phyloP scores from a whole-genome alignment of 352 stramenopile genomes.

The Phytopythium boreale region DNA sequence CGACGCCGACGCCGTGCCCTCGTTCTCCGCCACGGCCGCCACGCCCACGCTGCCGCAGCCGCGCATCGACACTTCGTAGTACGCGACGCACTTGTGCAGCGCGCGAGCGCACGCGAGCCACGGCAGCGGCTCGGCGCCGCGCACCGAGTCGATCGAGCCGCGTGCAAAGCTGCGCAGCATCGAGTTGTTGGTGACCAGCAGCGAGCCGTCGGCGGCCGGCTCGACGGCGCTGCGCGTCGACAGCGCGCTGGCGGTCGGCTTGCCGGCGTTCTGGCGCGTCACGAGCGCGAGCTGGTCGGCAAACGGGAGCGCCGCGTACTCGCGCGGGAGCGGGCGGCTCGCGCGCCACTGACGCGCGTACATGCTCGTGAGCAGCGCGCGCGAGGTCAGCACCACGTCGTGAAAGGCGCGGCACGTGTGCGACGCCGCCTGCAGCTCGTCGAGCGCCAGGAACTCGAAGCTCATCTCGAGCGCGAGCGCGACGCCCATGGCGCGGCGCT shows the following conservation, averaged over 20 bases:
- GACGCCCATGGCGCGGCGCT: conserved; percentile 14
- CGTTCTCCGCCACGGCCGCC: conserved; percentile 47
- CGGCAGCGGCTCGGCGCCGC: conserved; percentile 43
- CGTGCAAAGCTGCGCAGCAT: conserved; percentile 76
- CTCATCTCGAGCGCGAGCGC: conserved; percentile 62
- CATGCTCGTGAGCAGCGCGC: conserved; percentile 44
- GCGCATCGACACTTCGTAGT: conserved; percentile 77
- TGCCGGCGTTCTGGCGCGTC: conserved; percentile 16
- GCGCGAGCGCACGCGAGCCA: conserved; percentile 53
- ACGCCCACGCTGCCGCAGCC: conserved; percentile 78
- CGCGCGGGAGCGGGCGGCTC: conserved; percentile 20
- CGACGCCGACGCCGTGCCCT: neutral
- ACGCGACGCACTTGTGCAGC: conserved; percentile 51
- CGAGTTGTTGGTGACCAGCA: conserved; percentile 74
- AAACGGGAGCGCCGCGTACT: conserved; percentile 42
- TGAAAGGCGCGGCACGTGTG: conserved; percentile 59
- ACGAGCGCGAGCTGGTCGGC: conserved; percentile 41
- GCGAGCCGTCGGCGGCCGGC: conserved; percentile 31
- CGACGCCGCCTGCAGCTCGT: conserved; percentile 38
- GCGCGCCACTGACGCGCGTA: conserved; percentile 65
- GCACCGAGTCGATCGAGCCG: conserved; percentile 71
- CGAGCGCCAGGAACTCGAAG: conserved; percentile 68
- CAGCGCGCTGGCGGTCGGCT: conserved; percentile 26
- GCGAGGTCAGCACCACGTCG: conserved; percentile 38
- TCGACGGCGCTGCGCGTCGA: conserved; percentile 60